Conservation (phyloP, 176 grass and related monocot genomes). For the Juncus inflexus region DNA sequence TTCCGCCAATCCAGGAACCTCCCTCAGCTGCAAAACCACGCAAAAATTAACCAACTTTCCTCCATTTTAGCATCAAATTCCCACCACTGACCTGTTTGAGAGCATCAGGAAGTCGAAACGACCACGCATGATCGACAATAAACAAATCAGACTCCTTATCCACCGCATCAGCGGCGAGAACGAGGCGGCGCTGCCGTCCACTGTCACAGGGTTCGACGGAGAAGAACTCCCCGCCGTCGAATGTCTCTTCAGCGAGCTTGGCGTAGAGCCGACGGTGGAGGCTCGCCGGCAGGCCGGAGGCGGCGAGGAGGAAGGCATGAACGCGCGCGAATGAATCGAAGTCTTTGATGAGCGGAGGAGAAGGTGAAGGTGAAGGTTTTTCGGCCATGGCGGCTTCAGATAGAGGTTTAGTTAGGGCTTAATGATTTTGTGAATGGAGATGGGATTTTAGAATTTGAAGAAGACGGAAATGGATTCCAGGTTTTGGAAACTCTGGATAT, state of each 20-base stretch:
- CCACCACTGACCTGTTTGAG: constrained; percentile 53
- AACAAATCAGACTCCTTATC: constrained; percentile 61
- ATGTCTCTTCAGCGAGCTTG: constrained; percentile 78
- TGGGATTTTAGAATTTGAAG: constrained; percentile 24
- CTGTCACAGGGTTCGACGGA: constrained; percentile 57
- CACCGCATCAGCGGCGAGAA: constrained; percentile 34
- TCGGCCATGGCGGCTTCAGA: constrained; percentile 25
- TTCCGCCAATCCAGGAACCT: constrained; percentile 77
- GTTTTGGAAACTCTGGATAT: no score
- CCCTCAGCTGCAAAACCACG: constrained; percentile 52
- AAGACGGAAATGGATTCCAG: neutral
- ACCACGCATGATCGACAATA: constrained; percentile 92
- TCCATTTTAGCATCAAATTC: neutral
- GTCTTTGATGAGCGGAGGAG: constrained; percentile 32
- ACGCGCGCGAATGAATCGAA: constrained; percentile 63
- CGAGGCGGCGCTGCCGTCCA: constrained; percentile 54
- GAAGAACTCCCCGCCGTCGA: constrained; percentile 80
- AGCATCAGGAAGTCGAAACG: constrained; percentile 77
- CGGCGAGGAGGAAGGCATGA: constrained; percentile 63
- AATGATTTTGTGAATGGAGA: constrained; percentile 18
- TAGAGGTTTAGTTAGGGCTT: constrained; percentile 14
- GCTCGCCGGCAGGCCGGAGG: constrained; percentile 47
- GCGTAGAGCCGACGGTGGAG: constrained; percentile 62
- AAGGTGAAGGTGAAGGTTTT: neutral
- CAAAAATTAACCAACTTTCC: constrained; percentile 11